Base-by-base conservation (phyloP, 2,329 filamentous ascomycete species). In the Colletotrichum eremochloae region DNA sequence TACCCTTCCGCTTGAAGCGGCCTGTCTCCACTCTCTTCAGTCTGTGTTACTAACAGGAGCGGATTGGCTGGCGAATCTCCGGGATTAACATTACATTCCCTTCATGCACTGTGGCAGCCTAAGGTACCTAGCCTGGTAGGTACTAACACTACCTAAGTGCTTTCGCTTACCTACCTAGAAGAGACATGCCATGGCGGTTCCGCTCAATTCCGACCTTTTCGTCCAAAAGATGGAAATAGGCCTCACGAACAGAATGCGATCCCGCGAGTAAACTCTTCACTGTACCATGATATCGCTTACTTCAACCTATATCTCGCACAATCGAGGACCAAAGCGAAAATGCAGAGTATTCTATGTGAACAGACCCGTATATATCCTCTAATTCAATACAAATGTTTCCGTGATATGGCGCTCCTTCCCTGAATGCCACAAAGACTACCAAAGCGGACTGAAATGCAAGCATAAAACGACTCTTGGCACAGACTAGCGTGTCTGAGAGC, bases 1-100 rank as follows among this genome's bases (percentile, higher is more conserved):
- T 15, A 65, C 60, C 66, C 55, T 70, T 36, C 42, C 70, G 50
- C 60, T 61, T 61, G 48, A 42, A 52, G 70, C 66, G 70, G 48
- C n/a, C 40, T 33, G 46, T 50, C 60, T 65, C 70, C 66, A 72
- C 66, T 55, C 60, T 52, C 69, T 72, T 60, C 66, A 61, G n/a
- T 42, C 7, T 50, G 1, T 56, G 40, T 20, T 56, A 31, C 15
- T 36, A 44, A 40, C 48, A 42, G 67, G 40, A 29, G 8, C 33
- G 70, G 70, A 72, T 72, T 72, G 55, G 70, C 12, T 52, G 9
- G 29, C 9, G 40, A 8, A n/a, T 24, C 46, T 15, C 33, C 29
- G 68, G 66, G 55, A 64, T 61, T 61, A 48, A 31, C 53, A 60
- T 38, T 48, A 64, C 69, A 50, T 72, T 38, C 38, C 24, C 61